These are phyloP conservation scores for Sesbania bispinosa DNA, from an alignment of 306 rosid genomes.

Conservation along the genomic window DNA sequence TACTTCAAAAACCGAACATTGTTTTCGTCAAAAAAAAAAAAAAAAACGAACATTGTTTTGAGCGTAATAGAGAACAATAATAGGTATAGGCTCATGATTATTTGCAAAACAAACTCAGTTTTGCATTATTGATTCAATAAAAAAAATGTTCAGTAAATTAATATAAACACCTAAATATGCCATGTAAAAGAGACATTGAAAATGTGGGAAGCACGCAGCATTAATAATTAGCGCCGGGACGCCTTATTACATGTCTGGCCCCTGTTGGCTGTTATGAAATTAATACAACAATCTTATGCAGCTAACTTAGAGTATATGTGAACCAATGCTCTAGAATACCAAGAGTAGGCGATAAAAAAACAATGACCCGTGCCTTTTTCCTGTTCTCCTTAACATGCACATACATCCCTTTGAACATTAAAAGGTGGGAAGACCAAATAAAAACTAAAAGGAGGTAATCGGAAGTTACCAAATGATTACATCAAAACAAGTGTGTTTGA, in stretches of 20 bases:
- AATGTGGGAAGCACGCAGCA: background rate
- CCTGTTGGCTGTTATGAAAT: background rate
- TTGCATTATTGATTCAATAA: too few species aligned
- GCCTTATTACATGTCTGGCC: background rate
- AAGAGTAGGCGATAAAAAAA: background rate
- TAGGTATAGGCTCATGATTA: too few species aligned
- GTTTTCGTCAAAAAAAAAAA: too few species aligned
- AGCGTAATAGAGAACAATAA: too few species aligned
- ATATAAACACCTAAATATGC: background rate
- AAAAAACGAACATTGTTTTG: too few species aligned
- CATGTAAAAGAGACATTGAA: background rate
- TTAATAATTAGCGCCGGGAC: background rate
- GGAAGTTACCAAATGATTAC: too few species aligned
- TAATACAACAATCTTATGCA: background rate
- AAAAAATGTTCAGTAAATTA: background rate
- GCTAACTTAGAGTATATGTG: background rate
- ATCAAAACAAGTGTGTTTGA: background rate
- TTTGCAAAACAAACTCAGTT: too few species aligned
- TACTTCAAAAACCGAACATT: too few species aligned
- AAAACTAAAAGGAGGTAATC: too few species aligned
- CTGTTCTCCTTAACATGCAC: background rate
- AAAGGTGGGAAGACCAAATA: too few species aligned
- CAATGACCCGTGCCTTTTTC: background rate
- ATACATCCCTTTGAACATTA: slow-evolving; percentile 12
- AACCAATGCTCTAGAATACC: background rate